Base-by-base conservation (phyloP, 495 filamentous ascomycete genomes). In the Aspergillus steynii region DNA sequence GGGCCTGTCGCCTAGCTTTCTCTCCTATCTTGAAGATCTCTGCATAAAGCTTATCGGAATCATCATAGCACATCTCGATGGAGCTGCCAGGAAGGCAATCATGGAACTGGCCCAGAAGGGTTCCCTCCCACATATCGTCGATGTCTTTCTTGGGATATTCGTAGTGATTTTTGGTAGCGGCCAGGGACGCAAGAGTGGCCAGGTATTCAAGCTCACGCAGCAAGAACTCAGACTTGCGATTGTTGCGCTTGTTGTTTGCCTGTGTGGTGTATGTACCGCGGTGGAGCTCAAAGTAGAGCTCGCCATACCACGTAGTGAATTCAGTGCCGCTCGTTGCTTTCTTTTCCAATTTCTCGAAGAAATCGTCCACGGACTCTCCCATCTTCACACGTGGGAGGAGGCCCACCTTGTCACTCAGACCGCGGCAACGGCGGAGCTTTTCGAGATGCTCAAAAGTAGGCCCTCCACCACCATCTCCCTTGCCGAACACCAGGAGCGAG, bases 241-340 rank as follows among this genome's bases (percentile, higher is more conserved):
- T 99, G 76, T 94, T 93, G 57, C 85, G 85, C 75, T 99, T 99
- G 77, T 96, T 99, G 74, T 97, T 96, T 49, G 93, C 90, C 71
- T 99, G 95, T 0, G 94, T 96, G 1, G 95, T 99, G 76, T 98
- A 98, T 7, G 92, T 96, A 54, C 95, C 95, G 55, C 95, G 88
- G 70, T 99, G 95, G 28, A 98, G 83, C 74, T 99, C 95, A 67
- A 99, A 94, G 72, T 99, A 99, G 26, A 99, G 85, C 78, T 99
- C 95, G 29, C 95, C 95, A 69, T 96, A 97, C 95, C 95, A 99
- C 0, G 95, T 97, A 29, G 90, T 89, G 46, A 96, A 88, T n/a
- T 91, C 80, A 1, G 85, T 85, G 12, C 91, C 93, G 48, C 88
- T 83, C 45, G 83, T 80, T 34, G 77, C 82, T 63, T 86, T 90